These are phyloP conservation scores for Boletales sp. DNA, from an alignment of 768 basidiomycete genomes.

Conservation along the genomic window DNA sequence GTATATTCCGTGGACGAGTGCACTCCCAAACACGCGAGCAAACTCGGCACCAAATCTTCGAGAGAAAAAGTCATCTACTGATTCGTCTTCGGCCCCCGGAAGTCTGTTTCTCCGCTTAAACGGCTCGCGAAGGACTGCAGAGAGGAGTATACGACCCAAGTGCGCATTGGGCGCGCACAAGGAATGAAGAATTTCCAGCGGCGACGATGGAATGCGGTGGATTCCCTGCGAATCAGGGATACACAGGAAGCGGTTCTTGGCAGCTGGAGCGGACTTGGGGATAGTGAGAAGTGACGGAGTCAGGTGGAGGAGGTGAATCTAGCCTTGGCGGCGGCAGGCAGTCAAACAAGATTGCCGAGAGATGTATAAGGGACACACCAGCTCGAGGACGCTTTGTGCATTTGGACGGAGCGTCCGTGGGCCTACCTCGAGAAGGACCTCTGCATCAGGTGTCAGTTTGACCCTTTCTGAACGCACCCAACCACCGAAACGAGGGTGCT, in stretches of 20 bases:
- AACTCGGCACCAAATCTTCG: conserved; percentile 70
- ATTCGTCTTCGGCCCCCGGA: conserved; percentile 59
- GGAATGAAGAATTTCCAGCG: conserved; percentile 35
- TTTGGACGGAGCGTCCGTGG: conserved; percentile 84
- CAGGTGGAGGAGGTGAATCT: conserved; percentile 79
- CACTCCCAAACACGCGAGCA: conserved; percentile 72
- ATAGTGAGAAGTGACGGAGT: conserved; percentile 60
- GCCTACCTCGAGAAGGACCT: conserved; percentile 75
- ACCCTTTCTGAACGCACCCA: conserved; percentile 73
- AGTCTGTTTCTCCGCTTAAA: conserved; percentile 46
- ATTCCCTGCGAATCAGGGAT: conserved; percentile 53
- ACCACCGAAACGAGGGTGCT: conserved; percentile 66
- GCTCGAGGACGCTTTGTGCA: conserved; percentile 66
- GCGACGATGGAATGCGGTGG: conserved; percentile 43
- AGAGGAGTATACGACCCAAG: conserved; percentile 45
- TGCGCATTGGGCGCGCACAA: conserved; percentile 29
- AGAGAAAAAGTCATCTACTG: conserved; percentile 71
- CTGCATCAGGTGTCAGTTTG: conserved; percentile 35
- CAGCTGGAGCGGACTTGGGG: conserved; percentile 63
- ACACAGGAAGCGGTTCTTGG: conserved; percentile 72
- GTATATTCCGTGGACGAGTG: conserved; percentile 91
- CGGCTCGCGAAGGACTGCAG: conserved; percentile 55
- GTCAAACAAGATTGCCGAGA: conserved; percentile 9
- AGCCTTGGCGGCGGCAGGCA: conserved; percentile 14
- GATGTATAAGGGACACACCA: conserved; percentile 47